Base-by-base conservation (phyloP, 2,329 filamentous ascomycete genomes). In the Gaeumannomyces tritici region DNA sequence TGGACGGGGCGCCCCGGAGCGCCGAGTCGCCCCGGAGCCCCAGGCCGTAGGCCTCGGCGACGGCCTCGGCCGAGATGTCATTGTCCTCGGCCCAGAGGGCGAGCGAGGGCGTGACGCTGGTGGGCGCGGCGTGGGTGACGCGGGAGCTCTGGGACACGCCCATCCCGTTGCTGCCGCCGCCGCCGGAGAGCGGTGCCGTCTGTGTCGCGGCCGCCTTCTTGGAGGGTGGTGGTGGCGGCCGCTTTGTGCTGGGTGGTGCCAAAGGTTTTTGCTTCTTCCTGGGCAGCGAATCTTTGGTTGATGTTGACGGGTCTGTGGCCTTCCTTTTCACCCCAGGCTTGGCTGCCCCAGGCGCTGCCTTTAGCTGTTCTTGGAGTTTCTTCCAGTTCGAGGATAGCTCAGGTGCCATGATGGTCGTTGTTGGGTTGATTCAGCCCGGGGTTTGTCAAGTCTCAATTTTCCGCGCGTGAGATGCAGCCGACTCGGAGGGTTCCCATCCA, bases 331-430 rank as follows among this genome's bases (percentile, higher is more conserved):
- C 18, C 74, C 75, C 66, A n/a, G 73, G 63, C 21, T 72, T 69
- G 21, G 47, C 54, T 29, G 73, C 69, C n/a, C 73, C 64, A 31
- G 76, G 73, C 64, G 81, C 78, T 55, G 78, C 72, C 69, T 83
- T 79, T 68, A 85, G 75, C 68, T 81, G 82, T 66, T 83, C 82
- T 75, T 91, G 89, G 62, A 93, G 80, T 75, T 83, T 88, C 75
- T 91, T 91, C 89, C 89, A 93, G 72, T 93, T 93, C 62, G 83
- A 85, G 15, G 85, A 88, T 42, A 88, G 74, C 68, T 77, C 77
- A 51, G 73, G 73, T 51, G 77, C 73, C 78, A 80, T 80, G 65
- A 55, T 68, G 62, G 65, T 63, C 15, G 4, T n/a, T 6, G 42
- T n/a, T 51, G 42, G 8, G 11, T 21, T n/a, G 42, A 51, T 51